Base-by-base conservation (phyloP, 139 green algal genomes). In the Nannochloris sp. region DNA sequence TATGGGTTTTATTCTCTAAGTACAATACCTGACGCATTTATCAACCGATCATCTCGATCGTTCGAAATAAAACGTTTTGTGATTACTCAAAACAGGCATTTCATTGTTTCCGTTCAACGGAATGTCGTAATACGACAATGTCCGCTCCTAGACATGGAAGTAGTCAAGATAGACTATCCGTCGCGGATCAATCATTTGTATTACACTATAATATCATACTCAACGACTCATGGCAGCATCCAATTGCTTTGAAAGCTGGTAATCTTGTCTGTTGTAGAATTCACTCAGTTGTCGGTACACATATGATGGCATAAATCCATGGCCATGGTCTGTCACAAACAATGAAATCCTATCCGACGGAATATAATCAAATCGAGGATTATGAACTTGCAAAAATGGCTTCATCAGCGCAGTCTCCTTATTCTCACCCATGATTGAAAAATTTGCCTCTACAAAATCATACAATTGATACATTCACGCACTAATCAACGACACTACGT, bases 291-390 rank as follows among this genome's bases (percentile, higher is more conserved):
- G 65, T 48, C 71, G 49, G 36, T 78, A 78, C 18, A 78, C 71
- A 55, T 78, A 78, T 3, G 37, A 62, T 27, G 71, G 71, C 65
- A 78, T 78, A 59, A 78, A 78, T n/a, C 71, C 71, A 21, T 66
- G 48, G 37, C 71, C 71, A 19, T 78, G 71, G 44, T 78, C 71
- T 0, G 90, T 97, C 12, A 97, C 74, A 69, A 96, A 92, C 19
- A 98, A 73, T 57, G 57, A 84, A 75, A 96, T 87, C 3, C 96
- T 75, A 57, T 95, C 76, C 3, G 93, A 90, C 18, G 93, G 86
- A 25, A 99, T 84, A 71, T 96, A 99, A 63, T 99, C 93, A 61
- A 87, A 95, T 5, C 67, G 60, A 0, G 92, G 92, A 60, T 96
- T 97, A 55, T 80, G 71, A 21, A 95, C 83, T 44, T 94, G 81